Conservation (phyloP, 768 basidiomycete genomes). For the Lenzites betulinus region DNA sequence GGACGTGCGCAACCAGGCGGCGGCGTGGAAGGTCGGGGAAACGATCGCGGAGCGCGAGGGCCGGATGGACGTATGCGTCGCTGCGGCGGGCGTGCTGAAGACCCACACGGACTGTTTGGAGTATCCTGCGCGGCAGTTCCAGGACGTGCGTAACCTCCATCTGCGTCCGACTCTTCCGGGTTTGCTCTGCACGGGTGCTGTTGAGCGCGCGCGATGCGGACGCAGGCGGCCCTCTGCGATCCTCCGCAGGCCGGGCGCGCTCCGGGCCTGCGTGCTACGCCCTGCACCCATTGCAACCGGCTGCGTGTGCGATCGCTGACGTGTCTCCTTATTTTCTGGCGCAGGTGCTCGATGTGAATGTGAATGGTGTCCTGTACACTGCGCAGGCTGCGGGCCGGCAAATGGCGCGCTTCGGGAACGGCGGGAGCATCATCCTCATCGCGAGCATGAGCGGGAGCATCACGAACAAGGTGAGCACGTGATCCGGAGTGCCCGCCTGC, state of each 20-base stretch:
- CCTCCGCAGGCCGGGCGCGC: background rate
- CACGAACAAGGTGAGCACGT: constrained; percentile 59
- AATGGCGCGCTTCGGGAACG: constrained; percentile 37
- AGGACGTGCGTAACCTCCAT: constrained; percentile 49
- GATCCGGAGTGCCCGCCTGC: background rate
- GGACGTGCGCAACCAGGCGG: constrained; percentile 56
- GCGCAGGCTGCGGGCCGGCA: constrained; percentile 41
- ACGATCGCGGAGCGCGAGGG: constrained; percentile 67
- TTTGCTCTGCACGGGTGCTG: too few species aligned
- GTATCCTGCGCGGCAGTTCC: constrained; percentile 65
- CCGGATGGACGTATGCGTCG: constrained; percentile 74
- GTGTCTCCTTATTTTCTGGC: background rate
- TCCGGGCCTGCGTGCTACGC: background rate
- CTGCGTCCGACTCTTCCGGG: too few species aligned
- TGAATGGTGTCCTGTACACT: constrained; percentile 42
- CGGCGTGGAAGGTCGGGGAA: constrained; percentile 52
- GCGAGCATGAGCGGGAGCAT: constrained; percentile 50
- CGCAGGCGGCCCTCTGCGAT: background rate
- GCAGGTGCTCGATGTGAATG: constrained; percentile 68
- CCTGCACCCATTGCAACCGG: background rate
- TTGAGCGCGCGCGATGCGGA: background rate
- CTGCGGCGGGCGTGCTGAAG: constrained; percentile 71
- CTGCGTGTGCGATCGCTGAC: background rate
- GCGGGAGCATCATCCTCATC: constrained; percentile 45
- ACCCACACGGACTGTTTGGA: constrained; percentile 61